A percentile compares a stretch with the other conserved stretches of the same genome.
Evolutionary conservation across 129 eudicot genomes (phyloP).

Genomic region (Tanacetum coccineum): DNA sequence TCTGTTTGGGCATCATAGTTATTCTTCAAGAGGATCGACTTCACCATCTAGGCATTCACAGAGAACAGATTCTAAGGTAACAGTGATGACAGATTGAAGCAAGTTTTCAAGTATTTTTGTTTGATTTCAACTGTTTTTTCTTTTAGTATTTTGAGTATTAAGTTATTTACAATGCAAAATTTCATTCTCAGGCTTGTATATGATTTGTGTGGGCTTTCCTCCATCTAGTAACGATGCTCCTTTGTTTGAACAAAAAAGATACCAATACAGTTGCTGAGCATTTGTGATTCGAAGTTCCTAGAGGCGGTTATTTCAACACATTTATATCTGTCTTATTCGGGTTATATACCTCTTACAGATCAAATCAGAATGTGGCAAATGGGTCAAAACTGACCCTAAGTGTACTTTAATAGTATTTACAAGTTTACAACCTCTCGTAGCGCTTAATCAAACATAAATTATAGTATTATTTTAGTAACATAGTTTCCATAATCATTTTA

Average conservation of each 20-base stretch:
- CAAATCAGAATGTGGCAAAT: no score
- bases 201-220: conserved; percentile 8
- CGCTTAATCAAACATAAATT: no score
- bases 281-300: background rate
- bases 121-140: background rate
- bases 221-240: background rate
- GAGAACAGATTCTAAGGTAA: conserved; percentile 65
- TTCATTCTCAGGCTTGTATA: conserved; percentile 18
- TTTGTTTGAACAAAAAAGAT: conserved; percentile 11
- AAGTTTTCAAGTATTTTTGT: conserved; percentile 5
- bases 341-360: background rate
- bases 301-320: background rate
- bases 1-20: conserved; percentile 63
- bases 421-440: no score
- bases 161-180: background rate
- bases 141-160: conserved; percentile 6
- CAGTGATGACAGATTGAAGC: conserved; percentile 45
- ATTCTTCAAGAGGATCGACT: conserved; percentile 74
- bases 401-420: no score
- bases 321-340: background rate
- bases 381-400: no score
- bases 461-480: background rate
- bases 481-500: background rate
- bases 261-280: background rate
- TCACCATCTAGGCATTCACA: conserved; percentile 82